Base-by-base conservation (phyloP, 345 rosid species). In the Xanthoceras sorbifolium region DNA sequence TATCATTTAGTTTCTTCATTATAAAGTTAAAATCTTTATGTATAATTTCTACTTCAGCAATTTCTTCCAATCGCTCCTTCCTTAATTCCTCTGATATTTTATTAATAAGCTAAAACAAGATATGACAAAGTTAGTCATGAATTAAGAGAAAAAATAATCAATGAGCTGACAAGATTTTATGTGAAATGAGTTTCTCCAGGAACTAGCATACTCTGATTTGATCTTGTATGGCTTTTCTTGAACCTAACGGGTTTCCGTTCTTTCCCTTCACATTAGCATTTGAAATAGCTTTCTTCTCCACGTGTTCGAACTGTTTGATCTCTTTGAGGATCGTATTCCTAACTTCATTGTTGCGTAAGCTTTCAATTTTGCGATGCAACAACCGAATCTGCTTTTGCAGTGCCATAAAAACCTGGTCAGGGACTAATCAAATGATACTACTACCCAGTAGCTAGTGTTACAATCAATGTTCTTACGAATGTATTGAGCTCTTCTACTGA, bases 201-300 rank as follows among this genome's bases (percentile, higher is more conserved):
- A 48, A 29, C 23, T 42, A 0, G 5, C 46, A 38, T 26, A 71
- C 71, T 14, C n/a, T 46, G 34, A 71, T 52, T 22, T 52, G 23
- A 3, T 62, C 74, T 23, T 61, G 9, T 59, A 40, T 23, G 1
- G 76, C 17, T 25, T 59, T 23, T 17, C 26, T 69, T 68, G 69
- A 42, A 29, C 31, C 61, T 34, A 60, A 3, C 9, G 50, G 48
- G 15, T 68, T n/a, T 60, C 61, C 22, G 31, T 20, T 68, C 57
- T 42, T 76, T 59, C 68, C 73, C 46, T 57, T 59, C 4, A 12
- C 40, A 5, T 66, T 14, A 40, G 73, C 78, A 76, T 57, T 67
- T 22, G 11, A 29, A 18, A 57, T 6, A 38, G 67, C 40, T 57
- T 60, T 31, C 62, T 69, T 60, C 46, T 10, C 6, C 9, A 28